phyloP scores from a whole-genome alignment of 2,329 filamentous ascomycete species.

The Fusarium udum region DNA sequence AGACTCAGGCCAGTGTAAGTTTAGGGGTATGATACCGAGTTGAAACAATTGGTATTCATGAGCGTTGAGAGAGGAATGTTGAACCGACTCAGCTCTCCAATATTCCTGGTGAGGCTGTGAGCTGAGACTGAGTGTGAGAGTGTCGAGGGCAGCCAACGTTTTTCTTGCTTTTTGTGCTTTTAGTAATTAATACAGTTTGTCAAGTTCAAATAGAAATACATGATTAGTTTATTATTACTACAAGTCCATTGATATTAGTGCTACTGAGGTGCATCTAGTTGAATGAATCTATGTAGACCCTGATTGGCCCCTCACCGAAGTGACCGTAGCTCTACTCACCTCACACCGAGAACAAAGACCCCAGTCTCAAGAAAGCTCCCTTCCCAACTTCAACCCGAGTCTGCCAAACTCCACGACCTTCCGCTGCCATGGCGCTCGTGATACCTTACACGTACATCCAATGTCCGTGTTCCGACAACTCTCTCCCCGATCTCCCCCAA shows the following conservation, averaged over 20 bases:
- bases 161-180: background rate
- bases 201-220: background rate
- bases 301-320: conserved; percentile 27
- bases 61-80: background rate
- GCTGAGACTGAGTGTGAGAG: background rate
- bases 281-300: background rate
- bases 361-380: conserved; percentile 35
- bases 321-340: conserved; percentile 25
- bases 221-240: background rate
- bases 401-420: conserved; percentile 21
- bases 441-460: conserved; percentile 73
- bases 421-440: conserved; percentile 57
- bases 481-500: conserved; percentile 47
- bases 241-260: background rate
- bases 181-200: background rate
- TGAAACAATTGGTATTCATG: background rate
- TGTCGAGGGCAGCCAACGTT: background rate
- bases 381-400: conserved; percentile 17
- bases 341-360: conserved; percentile 17
- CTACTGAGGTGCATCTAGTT: background rate
- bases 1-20: background rate
- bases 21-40: background rate
- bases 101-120: background rate
- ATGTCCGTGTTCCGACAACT: conserved; percentile 69
- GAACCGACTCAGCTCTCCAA: background rate